These are phyloP conservation scores for Avicennia marina DNA, from an alignment of 257 asterid species.

Conservation along the genomic window DNA sequence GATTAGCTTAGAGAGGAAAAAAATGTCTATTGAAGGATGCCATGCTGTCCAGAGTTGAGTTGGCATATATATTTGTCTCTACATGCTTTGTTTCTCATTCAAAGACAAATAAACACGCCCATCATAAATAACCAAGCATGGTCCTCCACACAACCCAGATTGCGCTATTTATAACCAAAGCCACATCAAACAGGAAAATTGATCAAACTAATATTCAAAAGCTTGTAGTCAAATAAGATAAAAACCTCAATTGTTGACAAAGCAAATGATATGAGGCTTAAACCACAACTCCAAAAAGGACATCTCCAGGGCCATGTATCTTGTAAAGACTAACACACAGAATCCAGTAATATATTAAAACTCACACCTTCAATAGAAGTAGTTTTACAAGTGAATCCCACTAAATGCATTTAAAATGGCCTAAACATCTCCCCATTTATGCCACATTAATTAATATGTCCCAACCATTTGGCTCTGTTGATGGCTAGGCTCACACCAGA, in stretches of 20 bases:
- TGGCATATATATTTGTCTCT: neutral
- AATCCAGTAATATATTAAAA: too few relatives aligned
- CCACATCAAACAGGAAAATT: neutral
- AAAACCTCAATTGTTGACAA: too few relatives aligned
- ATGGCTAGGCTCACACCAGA: too few relatives aligned
- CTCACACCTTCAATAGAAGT: too few relatives aligned
- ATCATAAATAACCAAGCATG: neutral
- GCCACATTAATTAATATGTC: neutral
- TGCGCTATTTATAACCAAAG: neutral
- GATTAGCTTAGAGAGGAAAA: conserved; percentile 2
- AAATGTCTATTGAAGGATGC: neutral
- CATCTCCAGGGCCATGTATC: neutral
- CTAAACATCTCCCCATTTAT: neutral
- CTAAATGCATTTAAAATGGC: neutral
- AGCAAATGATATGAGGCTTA: too few relatives aligned
- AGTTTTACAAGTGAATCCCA: too few relatives aligned
- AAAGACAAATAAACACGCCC: neutral
- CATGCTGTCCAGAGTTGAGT: conserved; percentile 11
- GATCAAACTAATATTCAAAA: too few relatives aligned
- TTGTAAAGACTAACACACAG: neutral
- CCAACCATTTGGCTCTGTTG: neutral
- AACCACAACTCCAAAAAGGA: too few relatives aligned
- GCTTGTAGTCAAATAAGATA: too few relatives aligned
- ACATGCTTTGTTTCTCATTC: conserved; percentile 19
- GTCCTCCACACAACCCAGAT: neutral